phyloP scores from a whole-genome alignment of 306 rosid genomes.

The Cicer judaicum region DNA sequence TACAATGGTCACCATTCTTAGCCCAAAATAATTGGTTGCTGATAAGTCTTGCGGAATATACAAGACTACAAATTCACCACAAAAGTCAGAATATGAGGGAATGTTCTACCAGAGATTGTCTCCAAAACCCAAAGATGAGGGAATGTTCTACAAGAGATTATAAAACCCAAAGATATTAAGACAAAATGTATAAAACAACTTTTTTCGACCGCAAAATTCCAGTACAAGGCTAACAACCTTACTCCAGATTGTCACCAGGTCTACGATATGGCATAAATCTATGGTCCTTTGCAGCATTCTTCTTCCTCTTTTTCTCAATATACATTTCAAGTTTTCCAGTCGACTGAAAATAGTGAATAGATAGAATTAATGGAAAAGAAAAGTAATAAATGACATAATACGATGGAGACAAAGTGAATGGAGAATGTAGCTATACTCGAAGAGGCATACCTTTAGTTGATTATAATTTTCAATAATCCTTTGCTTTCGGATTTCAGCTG shows the following conservation, averaged over 20 bases:
- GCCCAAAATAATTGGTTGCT: background rate
- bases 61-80: background rate
- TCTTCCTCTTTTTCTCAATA: constrained; percentile 75
- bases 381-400: constrained; percentile 4
- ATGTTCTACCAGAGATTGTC: too few species aligned
- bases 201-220: background rate
- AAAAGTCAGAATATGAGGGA: background rate
- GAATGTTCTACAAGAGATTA: background rate
- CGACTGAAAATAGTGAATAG: constrained; percentile 49
- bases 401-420: background rate
- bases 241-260: constrained; percentile 47
- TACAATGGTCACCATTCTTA: background rate
- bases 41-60: constrained; percentile 8
- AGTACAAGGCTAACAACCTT: constrained; percentile 21
- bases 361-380: constrained; percentile 14
- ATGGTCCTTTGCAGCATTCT: constrained; percentile 85
- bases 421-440: background rate
- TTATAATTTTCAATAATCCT: constrained; percentile 69
- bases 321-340: constrained; percentile 78
- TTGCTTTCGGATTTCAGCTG: constrained; percentile 80
- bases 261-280: constrained; percentile 79
- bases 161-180: background rate
- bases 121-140: too few species aligned
- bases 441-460: constrained; percentile 67
- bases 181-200: background rate